Conservation (phyloP, 352 stramenopile species). For the Phytophthora lateralis region DNA sequence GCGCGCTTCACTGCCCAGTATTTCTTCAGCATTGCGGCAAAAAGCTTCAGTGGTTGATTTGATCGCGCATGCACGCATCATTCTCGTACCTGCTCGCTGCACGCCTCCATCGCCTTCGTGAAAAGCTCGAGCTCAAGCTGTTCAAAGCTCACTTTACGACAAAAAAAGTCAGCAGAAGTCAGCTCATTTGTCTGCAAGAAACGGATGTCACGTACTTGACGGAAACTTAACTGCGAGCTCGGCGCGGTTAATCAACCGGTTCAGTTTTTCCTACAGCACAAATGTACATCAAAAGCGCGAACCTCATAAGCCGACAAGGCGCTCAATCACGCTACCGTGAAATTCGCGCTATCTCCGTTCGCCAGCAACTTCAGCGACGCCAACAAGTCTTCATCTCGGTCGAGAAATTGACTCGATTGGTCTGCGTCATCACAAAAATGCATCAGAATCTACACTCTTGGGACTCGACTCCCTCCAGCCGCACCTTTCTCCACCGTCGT, state of each 20-base stretch:
- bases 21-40: constrained; percentile 33
- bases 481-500: constrained; percentile 81
- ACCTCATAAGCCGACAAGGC: background rate
- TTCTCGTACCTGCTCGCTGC: constrained; percentile 52
- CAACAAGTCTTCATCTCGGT: constrained; percentile 83
- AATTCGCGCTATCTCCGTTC: constrained; percentile 71
- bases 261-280: constrained; percentile 74
- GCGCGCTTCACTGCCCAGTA: constrained; percentile 75
- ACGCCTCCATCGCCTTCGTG: constrained; percentile 65
- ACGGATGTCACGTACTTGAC: constrained; percentile 35
- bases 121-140: constrained; percentile 84
- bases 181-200: background rate
- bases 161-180: background rate
- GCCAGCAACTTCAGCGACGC: constrained; percentile 70
- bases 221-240: constrained; percentile 85
- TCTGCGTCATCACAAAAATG: constrained; percentile 38
- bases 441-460: background rate
- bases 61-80: background rate
- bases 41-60: background rate
- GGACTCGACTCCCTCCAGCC: background rate
- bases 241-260: constrained; percentile 82
- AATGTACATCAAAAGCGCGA: background rate
- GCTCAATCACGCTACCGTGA: constrained; percentile 51
- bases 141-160: constrained; percentile 76
- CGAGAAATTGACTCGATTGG: constrained; percentile 82